Base-by-base conservation (phyloP, 495 filamentous ascomycete genomes). In the Trichoderma virens region DNA sequence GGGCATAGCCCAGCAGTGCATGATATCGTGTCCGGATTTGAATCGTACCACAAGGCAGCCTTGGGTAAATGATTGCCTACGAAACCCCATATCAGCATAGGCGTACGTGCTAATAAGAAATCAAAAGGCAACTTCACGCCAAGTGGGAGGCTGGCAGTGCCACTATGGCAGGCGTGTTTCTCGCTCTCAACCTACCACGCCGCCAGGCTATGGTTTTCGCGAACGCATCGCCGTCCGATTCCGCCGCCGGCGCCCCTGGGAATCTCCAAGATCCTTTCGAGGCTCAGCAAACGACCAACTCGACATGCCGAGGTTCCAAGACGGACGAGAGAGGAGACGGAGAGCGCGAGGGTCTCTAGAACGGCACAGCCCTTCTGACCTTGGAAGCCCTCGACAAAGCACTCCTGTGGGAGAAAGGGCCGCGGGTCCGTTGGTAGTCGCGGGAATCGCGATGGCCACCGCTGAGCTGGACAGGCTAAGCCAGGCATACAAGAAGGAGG, bases 151-250 rank as follows among this genome's bases (percentile, higher is more conserved):
- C 25, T 56, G 51, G 51, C 51, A 56, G 9, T 16, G 20, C 9
- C 11, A 30, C 23, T 56, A 30, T 25, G 23, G 45, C 45, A 20
- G 45, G 6, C 45, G 45, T 11, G 45, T 20, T 18, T 56, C 51
- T 56, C 51, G 51, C 23, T 56, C 51, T 56, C 51, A 56, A 16
- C 51, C 51, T 6, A 56, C 8, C 11, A 56, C 51, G 25, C 51
- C 51, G 25, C 25, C 51, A n/a, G n/a, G n/a, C n/a, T n/a, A n/a
- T 3, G 16, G 9, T 56, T 56, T 56, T 30, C 51, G 51, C 23
- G 51, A 56, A 56, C 51, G 51, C 27, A 56, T 56, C 13, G 51
- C 51, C 11, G 51, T 56, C 13, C 51, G 51, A 9, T 56, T 56
- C 25, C 51, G 51, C 2, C 51, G 51, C 7, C 18, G 51, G 13